A percentile compares a stretch with the other conserved stretches of the same genome.
phyloP scores from a whole-genome alignment of 768 basidiomycete genomes.

The Tulasnella sp. region DNA sequence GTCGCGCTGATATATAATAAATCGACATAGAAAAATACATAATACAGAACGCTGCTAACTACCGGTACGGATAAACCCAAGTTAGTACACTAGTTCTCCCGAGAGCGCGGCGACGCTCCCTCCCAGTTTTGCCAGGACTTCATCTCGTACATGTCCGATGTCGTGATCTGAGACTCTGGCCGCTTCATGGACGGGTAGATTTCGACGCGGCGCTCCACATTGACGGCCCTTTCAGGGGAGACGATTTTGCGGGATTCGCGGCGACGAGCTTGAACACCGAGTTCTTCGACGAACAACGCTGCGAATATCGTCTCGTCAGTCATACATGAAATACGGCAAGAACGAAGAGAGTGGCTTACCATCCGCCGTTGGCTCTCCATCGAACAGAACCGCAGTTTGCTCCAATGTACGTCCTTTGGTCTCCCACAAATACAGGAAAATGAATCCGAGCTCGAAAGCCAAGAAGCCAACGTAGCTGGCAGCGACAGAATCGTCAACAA shows the following conservation, averaged over 20 bases:
- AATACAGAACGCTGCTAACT: not conserved
- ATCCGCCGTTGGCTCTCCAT: constrained; percentile 34
- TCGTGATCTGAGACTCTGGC: not conserved
- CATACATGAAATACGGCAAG: not conserved
- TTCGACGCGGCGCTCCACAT: not conserved
- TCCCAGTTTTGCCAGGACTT: constrained; percentile 4
- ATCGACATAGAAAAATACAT: not conserved
- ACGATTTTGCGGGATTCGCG: not conserved
- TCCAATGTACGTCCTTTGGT: constrained; percentile 40
- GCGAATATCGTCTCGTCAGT: not conserved
- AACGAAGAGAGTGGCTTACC: not conserved
- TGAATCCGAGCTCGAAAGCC: constrained; percentile 25
- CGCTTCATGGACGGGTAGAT: not conserved
- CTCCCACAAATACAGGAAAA: constrained; percentile 33
- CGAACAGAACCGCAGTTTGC: constrained; percentile 40
- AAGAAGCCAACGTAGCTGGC: constrained; percentile 32
- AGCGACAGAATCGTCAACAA: not conserved
- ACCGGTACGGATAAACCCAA: not conserved
- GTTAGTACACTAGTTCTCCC: not conserved
- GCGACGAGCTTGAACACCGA: not conserved
- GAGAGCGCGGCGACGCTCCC: not conserved
- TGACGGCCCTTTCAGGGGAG: not conserved
- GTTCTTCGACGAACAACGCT: not conserved
- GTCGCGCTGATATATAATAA: not conserved
- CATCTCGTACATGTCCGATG: not conserved